Evolutionary conservation across 2,329 filamentous ascomycete genomes (phyloP).

Genomic region (Alternaria gansuensis): DNA sequence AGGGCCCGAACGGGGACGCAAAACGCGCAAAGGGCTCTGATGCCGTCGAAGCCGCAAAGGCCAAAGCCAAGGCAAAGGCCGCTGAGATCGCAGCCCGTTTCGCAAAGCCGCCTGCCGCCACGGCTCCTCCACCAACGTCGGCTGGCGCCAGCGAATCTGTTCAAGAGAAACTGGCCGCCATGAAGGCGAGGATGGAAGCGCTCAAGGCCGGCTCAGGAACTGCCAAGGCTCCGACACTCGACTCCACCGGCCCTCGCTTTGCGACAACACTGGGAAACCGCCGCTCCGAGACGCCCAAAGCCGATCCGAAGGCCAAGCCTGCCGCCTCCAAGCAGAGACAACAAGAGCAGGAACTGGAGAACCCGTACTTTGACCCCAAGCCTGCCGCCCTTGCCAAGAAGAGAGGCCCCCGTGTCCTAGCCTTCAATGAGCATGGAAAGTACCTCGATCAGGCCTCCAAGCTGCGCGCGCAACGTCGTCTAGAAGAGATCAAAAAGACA

Average conservation of each 20-base stretch:
- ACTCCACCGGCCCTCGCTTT: conserved; percentile 62
- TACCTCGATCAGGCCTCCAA: conserved; percentile 95
- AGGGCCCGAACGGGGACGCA: conserved; percentile 42
- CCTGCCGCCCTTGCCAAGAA: conserved; percentile 62
- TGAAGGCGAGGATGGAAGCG: conserved; percentile 45
- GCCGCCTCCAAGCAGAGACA: conserved; percentile 46
- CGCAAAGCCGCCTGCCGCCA: conserved; percentile 34
- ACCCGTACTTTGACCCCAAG: conserved; percentile 84
- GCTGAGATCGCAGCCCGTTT: conserved; percentile 48
- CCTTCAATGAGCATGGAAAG: conserved; percentile 96
- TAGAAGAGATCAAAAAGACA: conserved; percentile 93
- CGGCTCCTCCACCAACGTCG: conserved; percentile 25
- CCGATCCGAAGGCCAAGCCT: conserved; percentile 41
- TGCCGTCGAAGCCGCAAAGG: conserved; percentile 45
- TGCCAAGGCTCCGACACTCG: conserved; percentile 47
- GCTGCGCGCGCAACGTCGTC: conserved; percentile 81
- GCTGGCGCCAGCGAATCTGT: conserved; percentile 25
- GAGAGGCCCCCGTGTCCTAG: conserved; percentile 73
- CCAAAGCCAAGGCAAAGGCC: conserved; percentile 47
- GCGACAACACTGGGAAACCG: conserved; percentile 65
- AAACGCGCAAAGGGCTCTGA: conserved; percentile 53
- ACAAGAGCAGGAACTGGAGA: conserved; percentile 69
- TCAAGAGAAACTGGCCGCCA: conserved; percentile 41
- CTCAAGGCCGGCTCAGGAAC: conserved; percentile 70
- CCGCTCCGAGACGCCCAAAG: conserved; percentile 54